Evolutionary conservation across 1,139 yeast species (phyloP).

Genomic region (Yamadazyma atlantica): DNA sequence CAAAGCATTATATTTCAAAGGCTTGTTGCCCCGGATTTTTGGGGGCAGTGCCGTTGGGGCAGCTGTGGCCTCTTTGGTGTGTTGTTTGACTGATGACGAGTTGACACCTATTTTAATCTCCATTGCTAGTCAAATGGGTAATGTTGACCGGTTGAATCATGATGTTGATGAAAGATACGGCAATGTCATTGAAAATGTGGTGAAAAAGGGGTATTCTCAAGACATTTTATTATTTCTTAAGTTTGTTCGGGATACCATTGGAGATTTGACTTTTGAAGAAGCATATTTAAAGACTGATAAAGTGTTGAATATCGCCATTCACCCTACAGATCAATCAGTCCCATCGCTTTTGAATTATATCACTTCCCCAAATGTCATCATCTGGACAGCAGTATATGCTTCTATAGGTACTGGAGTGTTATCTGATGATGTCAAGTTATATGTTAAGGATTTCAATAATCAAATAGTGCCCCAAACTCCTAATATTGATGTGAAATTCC

Average conservation of each 20-base stretch:
- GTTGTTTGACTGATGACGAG: constrained; percentile 63
- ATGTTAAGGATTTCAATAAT: constrained; percentile 68
- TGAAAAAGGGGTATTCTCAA: constrained; percentile 77
- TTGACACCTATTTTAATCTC: constrained; percentile 47
- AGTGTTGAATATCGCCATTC: constrained; percentile 83
- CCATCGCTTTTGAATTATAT: constrained; percentile 84
- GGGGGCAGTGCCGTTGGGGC: constrained; percentile 97
- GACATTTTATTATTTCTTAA: constrained; percentile 78
- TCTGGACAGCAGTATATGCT: constrained; percentile 81
- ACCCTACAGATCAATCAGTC: constrained; percentile 70
- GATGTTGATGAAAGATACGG: constrained; percentile 68
- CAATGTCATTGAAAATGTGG: constrained; percentile 64
- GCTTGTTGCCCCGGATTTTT: constrained; percentile 77
- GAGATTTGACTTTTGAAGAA: constrained; percentile 88
- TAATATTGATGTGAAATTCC: constrained; percentile 31
- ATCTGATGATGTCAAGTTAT: constrained; percentile 59
- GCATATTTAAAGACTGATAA: constrained; percentile 85
- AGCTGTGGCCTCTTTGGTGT: constrained; percentile 81
- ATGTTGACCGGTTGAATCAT: constrained; percentile 44
- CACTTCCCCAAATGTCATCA: constrained; percentile 91
- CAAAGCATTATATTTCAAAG: constrained; percentile 70
- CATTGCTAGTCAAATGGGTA: constrained; percentile 53
- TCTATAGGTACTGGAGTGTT: constrained; percentile 70
- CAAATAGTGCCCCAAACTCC: constrained; percentile 48
- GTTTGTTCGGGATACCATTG: constrained; percentile 75